Conservation (phyloP, 352 stramenopile species). For the Pythium sukuiense region DNA sequence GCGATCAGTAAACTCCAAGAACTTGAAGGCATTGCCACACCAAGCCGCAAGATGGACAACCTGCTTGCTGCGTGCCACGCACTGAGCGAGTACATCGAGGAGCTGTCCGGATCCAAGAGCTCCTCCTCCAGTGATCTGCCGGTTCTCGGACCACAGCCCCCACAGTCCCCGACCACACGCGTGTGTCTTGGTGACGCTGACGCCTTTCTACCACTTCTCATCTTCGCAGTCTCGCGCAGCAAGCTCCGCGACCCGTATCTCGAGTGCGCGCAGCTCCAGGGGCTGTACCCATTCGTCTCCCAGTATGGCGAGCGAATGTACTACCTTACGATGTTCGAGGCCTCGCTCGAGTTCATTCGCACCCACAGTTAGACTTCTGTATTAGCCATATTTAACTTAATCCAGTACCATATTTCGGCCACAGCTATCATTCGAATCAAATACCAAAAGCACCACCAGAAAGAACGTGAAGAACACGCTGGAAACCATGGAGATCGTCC, state of each 20-base stretch:
- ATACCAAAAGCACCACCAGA: neutral
- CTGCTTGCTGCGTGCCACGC: constrained; percentile 34
- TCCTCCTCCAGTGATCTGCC: constrained; percentile 1
- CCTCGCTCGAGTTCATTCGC: constrained; percentile 37
- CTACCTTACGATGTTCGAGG: constrained; percentile 53
- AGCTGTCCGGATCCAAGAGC: constrained; percentile 1
- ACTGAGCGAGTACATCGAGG: constrained; percentile 30
- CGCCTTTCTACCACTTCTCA: constrained; percentile 43
- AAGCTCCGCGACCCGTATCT: constrained; percentile 24
- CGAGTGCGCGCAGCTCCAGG: constrained; percentile 29
- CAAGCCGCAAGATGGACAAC: constrained; percentile 31
- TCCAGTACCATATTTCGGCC: neutral
- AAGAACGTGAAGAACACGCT: neutral
- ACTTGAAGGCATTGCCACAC: constrained; percentile 26
- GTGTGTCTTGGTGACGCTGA: constrained; percentile 33
- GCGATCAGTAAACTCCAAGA: constrained; percentile 26
- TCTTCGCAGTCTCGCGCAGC: constrained; percentile 36
- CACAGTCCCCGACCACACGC: constrained; percentile 19
- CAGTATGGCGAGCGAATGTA: constrained; percentile 36
- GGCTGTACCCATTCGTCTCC: constrained; percentile 35
- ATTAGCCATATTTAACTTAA: constrained; percentile 13
- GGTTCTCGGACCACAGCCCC: neutral
- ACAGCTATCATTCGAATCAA: neutral
- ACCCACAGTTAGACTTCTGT: constrained; percentile 13
- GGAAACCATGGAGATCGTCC: constrained; percentile 61